These are phyloP conservation scores for Dillenia suffruticosa DNA, from an alignment of 164 flowering plant species.

Conservation along the genomic window DNA sequence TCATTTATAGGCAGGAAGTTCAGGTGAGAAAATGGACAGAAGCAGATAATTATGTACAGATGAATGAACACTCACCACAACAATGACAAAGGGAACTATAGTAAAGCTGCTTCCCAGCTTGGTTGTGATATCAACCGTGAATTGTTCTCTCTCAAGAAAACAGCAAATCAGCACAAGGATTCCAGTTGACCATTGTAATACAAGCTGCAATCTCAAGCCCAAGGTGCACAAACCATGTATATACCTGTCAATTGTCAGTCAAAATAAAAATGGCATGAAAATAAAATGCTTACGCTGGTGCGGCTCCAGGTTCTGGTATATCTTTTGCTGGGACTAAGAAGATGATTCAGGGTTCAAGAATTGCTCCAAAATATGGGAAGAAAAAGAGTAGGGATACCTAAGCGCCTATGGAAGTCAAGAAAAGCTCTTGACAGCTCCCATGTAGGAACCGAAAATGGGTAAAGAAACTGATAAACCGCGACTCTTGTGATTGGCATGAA, in stretches of 20 bases:
- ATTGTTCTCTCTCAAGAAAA: slow-evolving; percentile 74
- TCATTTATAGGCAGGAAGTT: neutral
- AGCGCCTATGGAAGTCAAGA: neutral
- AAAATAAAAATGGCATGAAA: slow-evolving; percentile 35
- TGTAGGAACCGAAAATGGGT: no score
- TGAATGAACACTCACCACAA: slow-evolving; percentile 61
- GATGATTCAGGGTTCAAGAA: neutral
- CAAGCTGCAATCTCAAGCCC: slow-evolving; percentile 92
- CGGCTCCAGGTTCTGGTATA: slow-evolving; percentile 14
- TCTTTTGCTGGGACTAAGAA: neutral
- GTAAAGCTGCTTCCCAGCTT: slow-evolving; percentile 98
- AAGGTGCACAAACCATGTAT: slow-evolving; percentile 51
- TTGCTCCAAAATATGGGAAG: no score
- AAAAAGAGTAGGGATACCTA: neutral
- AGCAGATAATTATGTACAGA: neutral
- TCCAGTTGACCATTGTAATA: slow-evolving; percentile 91
- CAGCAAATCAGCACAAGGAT: slow-evolving; percentile 80
- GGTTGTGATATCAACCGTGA: slow-evolving; percentile 59
- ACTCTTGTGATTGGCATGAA: no score
- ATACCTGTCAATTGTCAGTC: slow-evolving; percentile 53
- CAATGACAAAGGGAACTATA: slow-evolving; percentile 78
- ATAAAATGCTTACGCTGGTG: slow-evolving; percentile 29
- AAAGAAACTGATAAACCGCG: no score
- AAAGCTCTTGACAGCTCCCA: no score
- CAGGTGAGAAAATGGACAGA: neutral